Evolutionary conservation across 2,329 filamentous ascomycete species (phyloP).

Genomic region (Nannizziopsis arthrosporioides): DNA sequence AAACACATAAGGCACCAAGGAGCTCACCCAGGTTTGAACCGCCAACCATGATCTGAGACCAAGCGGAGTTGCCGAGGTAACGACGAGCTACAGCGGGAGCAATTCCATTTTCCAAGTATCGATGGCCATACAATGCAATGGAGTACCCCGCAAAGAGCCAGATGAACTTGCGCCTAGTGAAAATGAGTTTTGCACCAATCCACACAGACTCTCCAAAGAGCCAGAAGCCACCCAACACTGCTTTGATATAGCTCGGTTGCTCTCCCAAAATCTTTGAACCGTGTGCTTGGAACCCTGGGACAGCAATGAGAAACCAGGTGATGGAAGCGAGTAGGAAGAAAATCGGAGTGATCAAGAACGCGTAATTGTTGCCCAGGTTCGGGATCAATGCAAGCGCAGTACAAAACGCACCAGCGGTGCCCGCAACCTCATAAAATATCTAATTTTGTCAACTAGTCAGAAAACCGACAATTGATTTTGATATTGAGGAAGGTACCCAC

Average conservation of each 20-base stretch:
- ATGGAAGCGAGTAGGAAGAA: slow-evolving; percentile 2
- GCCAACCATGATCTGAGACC: slow-evolving; percentile 5
- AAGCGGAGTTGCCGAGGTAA: slow-evolving; percentile 6
- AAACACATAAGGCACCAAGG: neutral
- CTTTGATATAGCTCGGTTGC: slow-evolving; percentile 1
- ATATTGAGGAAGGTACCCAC: neutral
- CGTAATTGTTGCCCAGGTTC: slow-evolving; percentile 2
- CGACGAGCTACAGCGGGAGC: slow-evolving; percentile 2
- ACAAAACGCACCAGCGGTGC: slow-evolving; percentile 1
- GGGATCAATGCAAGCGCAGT: slow-evolving; percentile 1
- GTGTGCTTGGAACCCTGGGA: neutral
- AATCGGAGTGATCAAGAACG: slow-evolving; percentile 6
- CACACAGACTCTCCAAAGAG: slow-evolving; percentile 3
- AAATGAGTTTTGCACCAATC: slow-evolving; percentile 1
- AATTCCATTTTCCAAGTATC: slow-evolving; percentile 4
- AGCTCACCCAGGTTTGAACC: slow-evolving; percentile 1
- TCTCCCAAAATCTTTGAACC: neutral
- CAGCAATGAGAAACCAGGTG: slow-evolving; percentile 2
- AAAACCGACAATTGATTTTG: neutral
- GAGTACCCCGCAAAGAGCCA: slow-evolving; percentile 3
- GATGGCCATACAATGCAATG: slow-evolving; percentile 2
- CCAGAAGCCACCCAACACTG: slow-evolving; percentile 3
- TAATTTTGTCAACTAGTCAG: neutral
- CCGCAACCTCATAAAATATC: slow-evolving; percentile 3
- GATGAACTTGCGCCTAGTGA: neutral